Evolutionary conservation across 129 eudicot genomes (phyloP), one percentile per base, ranked within the genome.

Genomic region (Centella asiatica): DNA sequence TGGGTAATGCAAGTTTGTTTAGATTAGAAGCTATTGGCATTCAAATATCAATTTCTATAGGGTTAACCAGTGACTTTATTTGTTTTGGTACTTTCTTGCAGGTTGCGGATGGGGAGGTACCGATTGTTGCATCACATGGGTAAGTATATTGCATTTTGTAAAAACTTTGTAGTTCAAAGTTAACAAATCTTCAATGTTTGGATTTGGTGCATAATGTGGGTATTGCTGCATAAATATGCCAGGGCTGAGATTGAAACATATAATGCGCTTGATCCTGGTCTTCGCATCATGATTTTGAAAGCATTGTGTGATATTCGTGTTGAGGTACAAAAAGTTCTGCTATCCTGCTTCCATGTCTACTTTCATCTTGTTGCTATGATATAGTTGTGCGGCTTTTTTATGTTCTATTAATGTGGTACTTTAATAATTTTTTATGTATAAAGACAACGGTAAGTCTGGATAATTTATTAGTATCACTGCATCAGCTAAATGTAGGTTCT

Each of bases 81-180:
- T 66, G 47, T 33, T 37, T 60, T 69, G 69, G 36, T 69, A 50
- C 27, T 40, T 67, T 3, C 5, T 72, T 78, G 71, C 81, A 92
- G 99, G 99, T 92, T 78, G 92, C 96, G 18, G 99, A 87, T 55
- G 99, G 95, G 55, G 99, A 92, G 68, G 68, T 92, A 62, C 99
- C 99, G 46, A 80, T 92, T 53, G 86, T 87, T 82, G 86, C 96
- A 57, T 82, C 95, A 44, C 99, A 92, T 56, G 96, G 99, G 99
- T 92, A 51, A 47, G 84, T 71, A 39, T 64, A 13, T n/a, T 69
- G 37, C 74, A 63, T 64, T 46, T 52, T 60, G 47, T 46, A 59
- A 69, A 10, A 34, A 4, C 9, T 34, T 27, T 8, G 4, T 52
- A 53, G 13, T 53, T 27, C 26, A 6, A 4, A 15, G 27, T 15